Percentiles rank a stretch among this genome's conserved stretches.
These are phyloP conservation scores for Chaetothyriales sp. DNA, from an alignment of 2,329 filamentous ascomycete species.

Conservation along the genomic window DNA sequence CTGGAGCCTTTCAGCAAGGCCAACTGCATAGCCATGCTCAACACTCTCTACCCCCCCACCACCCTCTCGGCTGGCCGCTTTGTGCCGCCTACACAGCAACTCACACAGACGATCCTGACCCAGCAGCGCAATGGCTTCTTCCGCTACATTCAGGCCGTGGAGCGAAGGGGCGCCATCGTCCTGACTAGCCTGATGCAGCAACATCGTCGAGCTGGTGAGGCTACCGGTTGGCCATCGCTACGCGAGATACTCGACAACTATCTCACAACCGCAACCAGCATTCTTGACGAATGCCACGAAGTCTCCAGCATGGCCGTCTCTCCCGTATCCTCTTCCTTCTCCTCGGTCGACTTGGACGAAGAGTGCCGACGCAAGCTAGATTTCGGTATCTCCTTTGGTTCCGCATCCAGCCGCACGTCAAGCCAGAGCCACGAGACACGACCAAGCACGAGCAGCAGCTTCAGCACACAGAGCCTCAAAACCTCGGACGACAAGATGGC, in stretches of 20 bases:
- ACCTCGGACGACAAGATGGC: constrained; percentile 21
- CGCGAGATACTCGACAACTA: constrained; percentile 41
- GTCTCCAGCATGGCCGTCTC: constrained; percentile 31
- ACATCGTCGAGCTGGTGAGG: constrained; percentile 36
- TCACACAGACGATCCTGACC: constrained; percentile 38
- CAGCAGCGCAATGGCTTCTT: constrained; percentile 48
- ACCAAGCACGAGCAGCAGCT: constrained; percentile 18
- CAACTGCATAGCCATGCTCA: constrained; percentile 53
- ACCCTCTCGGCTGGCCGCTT: constrained; percentile 22
- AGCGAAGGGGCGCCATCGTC: constrained; percentile 39
- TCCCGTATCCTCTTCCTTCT: constrained; percentile 11
- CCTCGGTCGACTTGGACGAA: constrained; percentile 20
- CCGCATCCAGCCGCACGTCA: constrained; percentile 25
- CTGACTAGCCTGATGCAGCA: constrained; percentile 40
- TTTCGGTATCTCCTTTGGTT: constrained; percentile 47
- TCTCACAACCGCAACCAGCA: constrained; percentile 41
- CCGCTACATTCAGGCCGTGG: constrained; percentile 44
- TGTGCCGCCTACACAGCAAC: constrained; percentile 34
- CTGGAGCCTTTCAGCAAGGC: constrained; percentile 47
- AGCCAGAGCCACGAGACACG: constrained; percentile 19
- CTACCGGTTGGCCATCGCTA: constrained; percentile 40
- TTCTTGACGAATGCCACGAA: constrained; percentile 44
- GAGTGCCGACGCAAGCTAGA: constrained; percentile 40
- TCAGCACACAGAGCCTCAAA: constrained; percentile 16
- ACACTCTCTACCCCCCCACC: constrained; percentile 49